A percentile compares a stretch with the other conserved stretches of the same genome.
Evolutionary conservation across 2,329 filamentous ascomycete genomes (phyloP).

Genomic region (Xylaria polymorpha): DNA sequence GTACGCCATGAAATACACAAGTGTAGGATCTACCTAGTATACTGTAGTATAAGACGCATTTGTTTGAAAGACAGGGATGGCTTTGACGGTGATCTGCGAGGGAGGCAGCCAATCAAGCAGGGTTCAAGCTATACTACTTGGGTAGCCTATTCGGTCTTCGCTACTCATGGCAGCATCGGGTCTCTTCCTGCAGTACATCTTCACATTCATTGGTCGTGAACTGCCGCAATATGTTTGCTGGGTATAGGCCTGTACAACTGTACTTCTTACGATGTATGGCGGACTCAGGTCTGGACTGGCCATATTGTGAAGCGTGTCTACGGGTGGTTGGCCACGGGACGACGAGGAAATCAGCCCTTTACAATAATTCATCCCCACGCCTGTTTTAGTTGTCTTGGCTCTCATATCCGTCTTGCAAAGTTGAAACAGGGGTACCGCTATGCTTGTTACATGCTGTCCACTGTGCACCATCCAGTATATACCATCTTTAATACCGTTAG

Average conservation of each 20-base stretch:
- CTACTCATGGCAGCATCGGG: background rate
- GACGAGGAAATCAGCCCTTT: constrained; percentile 9
- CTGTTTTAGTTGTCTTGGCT: constrained; percentile 25
- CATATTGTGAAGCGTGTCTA: constrained; percentile 19
- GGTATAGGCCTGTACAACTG: background rate
- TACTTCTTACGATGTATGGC: background rate
- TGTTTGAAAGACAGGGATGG: background rate
- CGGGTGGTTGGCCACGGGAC: constrained; percentile 28
- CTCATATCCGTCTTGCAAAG: constrained; percentile 3
- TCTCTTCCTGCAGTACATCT: no score
- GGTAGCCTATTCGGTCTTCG: no score
- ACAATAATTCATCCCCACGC: constrained; percentile 7
- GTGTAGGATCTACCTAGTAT: background rate
- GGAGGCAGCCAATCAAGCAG: constrained; percentile 30
- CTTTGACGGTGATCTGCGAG: constrained; percentile 24
- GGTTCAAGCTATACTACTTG: constrained; percentile 4
- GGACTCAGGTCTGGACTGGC: background rate
- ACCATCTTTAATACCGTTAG: background rate
- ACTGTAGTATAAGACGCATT: background rate
- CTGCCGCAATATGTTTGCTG: background rate
- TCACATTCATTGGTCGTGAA: constrained; percentile 7
- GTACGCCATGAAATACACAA: background rate
- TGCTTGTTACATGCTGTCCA: background rate
- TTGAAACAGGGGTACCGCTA: constrained; percentile 21
- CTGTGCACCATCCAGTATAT: no score